These are phyloP conservation scores for Flueggea neowawraea DNA, from an alignment of 441 rosid species.

Conservation along the genomic window DNA sequence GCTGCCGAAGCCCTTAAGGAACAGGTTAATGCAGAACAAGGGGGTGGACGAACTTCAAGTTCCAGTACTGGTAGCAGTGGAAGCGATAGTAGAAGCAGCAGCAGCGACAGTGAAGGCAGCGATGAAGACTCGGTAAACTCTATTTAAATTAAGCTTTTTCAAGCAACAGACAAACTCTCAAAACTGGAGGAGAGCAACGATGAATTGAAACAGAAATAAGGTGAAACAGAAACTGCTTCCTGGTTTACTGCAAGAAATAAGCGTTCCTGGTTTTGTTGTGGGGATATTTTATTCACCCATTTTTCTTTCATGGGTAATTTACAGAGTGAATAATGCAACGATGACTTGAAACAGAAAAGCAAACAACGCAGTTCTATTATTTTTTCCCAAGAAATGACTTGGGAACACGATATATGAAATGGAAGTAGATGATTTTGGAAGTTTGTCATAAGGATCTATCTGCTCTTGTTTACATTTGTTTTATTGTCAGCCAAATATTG, in stretches of 20 bases:
- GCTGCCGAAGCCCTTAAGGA: slow-evolving; percentile 93
- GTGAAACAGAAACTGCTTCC: not conserved
- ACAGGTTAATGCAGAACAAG: slow-evolving; percentile 60
- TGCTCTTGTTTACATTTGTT: too few species aligned
- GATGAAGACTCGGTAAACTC: slow-evolving; percentile 71
- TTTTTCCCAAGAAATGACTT: too few species aligned
- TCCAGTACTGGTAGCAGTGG: slow-evolving; percentile 68
- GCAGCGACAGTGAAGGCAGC: slow-evolving; percentile 56
- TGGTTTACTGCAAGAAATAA: not conserved
- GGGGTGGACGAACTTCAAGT: slow-evolving; percentile 35
- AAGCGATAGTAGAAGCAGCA: slow-evolving; percentile 57
- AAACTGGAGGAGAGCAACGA: not conserved
- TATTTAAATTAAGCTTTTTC: slow-evolving; percentile 24
- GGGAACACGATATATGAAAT: too few species aligned
- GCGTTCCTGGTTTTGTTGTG: not conserved
- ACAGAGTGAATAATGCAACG: too few species aligned
- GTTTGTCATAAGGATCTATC: too few species aligned
- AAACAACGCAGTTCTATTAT: too few species aligned
- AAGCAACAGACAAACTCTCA: not conserved
- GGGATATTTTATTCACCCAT: not conserved
- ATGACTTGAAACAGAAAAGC: too few species aligned
- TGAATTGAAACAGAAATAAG: not conserved
- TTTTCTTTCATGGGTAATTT: too few species aligned
- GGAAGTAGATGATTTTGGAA: too few species aligned
- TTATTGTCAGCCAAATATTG: too few species aligned